Base-by-base conservation (phyloP, 179 eudicot species). In the Beta macrorhiza region DNA sequence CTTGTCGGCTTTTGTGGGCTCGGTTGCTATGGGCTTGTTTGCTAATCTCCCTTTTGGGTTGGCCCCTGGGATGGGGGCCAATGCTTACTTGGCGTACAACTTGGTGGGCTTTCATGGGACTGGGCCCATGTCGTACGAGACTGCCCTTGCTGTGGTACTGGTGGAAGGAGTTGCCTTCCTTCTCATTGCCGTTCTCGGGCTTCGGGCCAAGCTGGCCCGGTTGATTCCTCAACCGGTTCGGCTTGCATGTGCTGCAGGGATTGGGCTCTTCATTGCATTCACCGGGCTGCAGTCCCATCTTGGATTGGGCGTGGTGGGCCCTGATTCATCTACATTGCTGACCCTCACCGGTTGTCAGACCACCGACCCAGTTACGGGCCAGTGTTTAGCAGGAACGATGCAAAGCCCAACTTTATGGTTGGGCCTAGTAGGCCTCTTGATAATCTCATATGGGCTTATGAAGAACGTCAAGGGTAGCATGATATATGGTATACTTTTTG, bases 11-110 rank as follows among this genome's bases (percentile, higher is more conserved):
- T 89, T 90, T 87, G 81, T 94, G 45, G 97, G 97, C n/a, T 94
- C 96, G 4, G 71, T 93, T 57, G 86, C 88, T 15, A 94, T 94
- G 98, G 98, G 98, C 78, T 25, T 90, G 25, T 81, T 92, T 12
- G 96, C 96, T 42, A 92, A 93, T 68, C 84, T 93, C 53, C 97
- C 97, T 0, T 74, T 75, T 75, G 78, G 78, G 78, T 19, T 75
- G 92, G 97, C 98, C 44, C 98, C 98, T 0, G 97, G 98, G 0
- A 94, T 94, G 98, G 98, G 98, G 69, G 81, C 94, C 68, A 94
- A 94, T 53, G 98, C 96, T 4, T 94, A 94, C 84, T 63, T 94
- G 63, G 94, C 98, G 11, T 94, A 91, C 77, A 89, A 89, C 62
- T 79, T 94, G 37, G 98, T 94, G 81, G 98, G 98, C 77, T 94